Evolutionary conservation across 345 rosid species (phyloP), one percentile per base, ranked within the genome.

Genomic region (Aegle marmelos): DNA sequence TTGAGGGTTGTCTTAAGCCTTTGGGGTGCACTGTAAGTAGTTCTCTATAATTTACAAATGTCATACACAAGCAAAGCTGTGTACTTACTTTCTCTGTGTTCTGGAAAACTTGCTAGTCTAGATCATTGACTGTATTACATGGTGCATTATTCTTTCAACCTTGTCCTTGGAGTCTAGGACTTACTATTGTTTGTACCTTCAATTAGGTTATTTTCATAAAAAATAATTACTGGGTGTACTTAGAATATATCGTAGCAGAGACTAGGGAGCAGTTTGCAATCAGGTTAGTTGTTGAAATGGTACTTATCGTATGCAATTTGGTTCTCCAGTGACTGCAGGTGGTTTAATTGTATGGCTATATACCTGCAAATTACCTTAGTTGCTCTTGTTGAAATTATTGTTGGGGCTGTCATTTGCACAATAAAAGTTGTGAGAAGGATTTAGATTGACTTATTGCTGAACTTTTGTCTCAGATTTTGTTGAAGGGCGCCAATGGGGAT

Each of bases 1-100:
- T 96, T 81, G 97, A 96, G 72, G 98, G 94, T 78, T 96, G 99
- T 83, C 99, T 97, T n/a, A 94, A 85, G 91, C 99, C 99, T 70
- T 84, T 92, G 73, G 99, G 97, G 70, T 96, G 87, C 85, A 95
- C 99, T 28, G 98, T 94, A 91, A 95, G 99, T 92, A 78, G 34
- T 76, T 58, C 36, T 36, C 17, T 45, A 13, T 13, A 13, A 34
- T 72, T 53, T 78, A 56, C 39, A 21, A 37, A 30, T 70, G 21
- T 68, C 36, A 16, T 31, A 45, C 25, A 16, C 54, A 14, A 33
- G 30, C 21, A 64, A 27, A 61, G 39, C 33, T 50, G 66, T 53
- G 33, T 54, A 54, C 62, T 27, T 14, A n/a, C 9, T 9, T 34
- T 68, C 68, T 62, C 56, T 68, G 8, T 68, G 25, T 31, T 72